Evolutionary conservation across 495 filamentous ascomycete genomes (phyloP), one percentile per base, ranked within the genome.

Genomic region (Penicillium steckii): DNA sequence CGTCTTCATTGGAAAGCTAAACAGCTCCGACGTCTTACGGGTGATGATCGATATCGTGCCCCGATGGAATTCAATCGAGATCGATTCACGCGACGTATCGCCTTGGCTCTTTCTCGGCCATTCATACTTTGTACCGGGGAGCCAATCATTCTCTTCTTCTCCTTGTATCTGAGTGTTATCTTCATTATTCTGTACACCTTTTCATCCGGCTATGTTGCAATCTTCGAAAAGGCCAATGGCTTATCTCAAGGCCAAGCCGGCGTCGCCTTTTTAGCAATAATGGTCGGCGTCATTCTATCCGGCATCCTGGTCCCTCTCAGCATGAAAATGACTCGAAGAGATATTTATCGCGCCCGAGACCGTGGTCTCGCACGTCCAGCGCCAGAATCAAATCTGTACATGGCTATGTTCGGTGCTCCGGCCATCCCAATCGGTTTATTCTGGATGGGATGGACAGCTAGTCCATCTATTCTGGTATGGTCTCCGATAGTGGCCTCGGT

Each of bases 181-280:
- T 86, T 84, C 59, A 75, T 82, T 41, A 69, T 86, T 9, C 70
- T 85, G 0, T 86, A 84, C 61, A 79, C 80, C 13, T 85, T 84
- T 59, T 65, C 83, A 7, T 71, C 77, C 15, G 83, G 81, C 9
- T 88, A 83, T 56, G 70, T 71, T 12, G 77, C 74, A 57, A 76
- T 86, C 53, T 88, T 83, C 57, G 59, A 66, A 19, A 69, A 78
- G 0, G 75, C 70, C 1, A 78, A 86, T 50, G 61, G 67, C 8
- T 71, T 81, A 32, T 66, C 64, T 0, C 29, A 73, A 21, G 75
- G 78, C 9, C 48, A 75, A 5, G 78, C 74, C 0, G 82, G 78
- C n/a, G 57, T 81, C 13, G 70, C 68, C 8, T 87, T 84, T 60
- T 55, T 80, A 7, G 73, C 73, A 4, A 80, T 87, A 32, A 67